Base-by-base conservation (phyloP, 1,139 yeast species). In the Debaryomyces sp. region DNA sequence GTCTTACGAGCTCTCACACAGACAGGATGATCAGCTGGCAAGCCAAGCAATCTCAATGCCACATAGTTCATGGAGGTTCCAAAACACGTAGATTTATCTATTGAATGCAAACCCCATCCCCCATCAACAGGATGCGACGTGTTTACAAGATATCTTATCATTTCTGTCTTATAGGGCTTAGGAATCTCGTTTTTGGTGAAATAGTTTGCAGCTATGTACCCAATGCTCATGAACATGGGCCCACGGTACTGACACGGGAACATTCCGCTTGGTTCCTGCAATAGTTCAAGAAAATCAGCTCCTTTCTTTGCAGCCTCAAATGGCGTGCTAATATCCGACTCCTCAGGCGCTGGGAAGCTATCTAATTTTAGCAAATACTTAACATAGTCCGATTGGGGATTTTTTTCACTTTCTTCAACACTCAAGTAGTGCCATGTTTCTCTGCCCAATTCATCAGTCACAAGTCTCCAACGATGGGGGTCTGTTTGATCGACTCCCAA, bases 51-150 rank as follows among this genome's bases (percentile, higher is more conserved):
- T 51, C 99, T 77, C 50, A 94, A 74, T 27, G 76, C 72, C 6
- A 94, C 86, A 65, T 95, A 95, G 67, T 91, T 91, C 61, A 94
- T 81, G 1, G 91, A 77, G 1, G 99, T 95, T 5, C 99, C 99
- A 65, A 91, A 92, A 56, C 95, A 95, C 0, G 99, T 95, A 6
- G 96, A 86, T 64, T 92, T 94, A 62, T 94, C 99, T 43, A 82
- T 85, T 3, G 91, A 82, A 63, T 94, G 98, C 45, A 95, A 76
- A 0, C 98, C 99, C 99, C 99, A 95, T 1, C 99, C 99, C n/a
- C 99, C 99, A 67, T 95, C 99, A 0, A 91, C 96, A 0, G 97
- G 98, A 63, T 94, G 97, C 0, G 98, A 86, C 0, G 89, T 81
- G 63, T 95, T 95, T 17, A 90, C 90, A 21, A 94, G 70, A 62